Evolutionary conservation across 495 filamentous ascomycete genomes (phyloP), one percentile per base, ranked within the genome.

Genomic region (Penicillium goetzii): DNA sequence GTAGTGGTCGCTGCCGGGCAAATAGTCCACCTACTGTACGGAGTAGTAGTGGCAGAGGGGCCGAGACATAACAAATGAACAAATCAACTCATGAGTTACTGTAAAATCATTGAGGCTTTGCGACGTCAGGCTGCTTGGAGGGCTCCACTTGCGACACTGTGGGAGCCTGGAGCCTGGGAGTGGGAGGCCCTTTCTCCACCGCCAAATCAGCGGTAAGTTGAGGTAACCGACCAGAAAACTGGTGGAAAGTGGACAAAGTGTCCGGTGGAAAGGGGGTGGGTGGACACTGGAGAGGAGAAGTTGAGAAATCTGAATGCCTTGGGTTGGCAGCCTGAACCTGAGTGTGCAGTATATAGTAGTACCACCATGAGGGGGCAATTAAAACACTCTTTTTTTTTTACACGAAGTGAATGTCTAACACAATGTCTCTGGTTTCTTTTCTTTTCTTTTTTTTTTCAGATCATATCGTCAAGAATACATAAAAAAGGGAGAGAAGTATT

Each of bases 61-160:
- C 47, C 47, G 43, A 47, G 43, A 47, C 43, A 47, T 23, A 4
- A 47, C 43, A 21, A 47, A 23, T 25, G 12, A 47, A 21, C 30
- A 32, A 32, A 32, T 32, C 30, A 32, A 32, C 19, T 17, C 40
- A 21, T 25, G 15, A 25, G 43, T 47, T 47, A 32, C n/a, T n/a
- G n/a, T n/a, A n/a, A n/a, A 23, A 47, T 25, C 43, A 47, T 47
- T 47, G 43, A 47, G 43, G n/a, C 47, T 51, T 51, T 30, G 47
- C 47, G 47, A 51, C 25, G 47, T 30, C 47, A 51, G 25, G 47
- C 11, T 28, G 19, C 41, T 45, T 45, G n/a, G 2, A 47, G 25
- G 47, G 25, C 47, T 51, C 47, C 47, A 51, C 47, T 51, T 1
- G 43, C n/a, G 9, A 17, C 38, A 41, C 38, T 41, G 38, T 41